phyloP scores from a whole-genome alignment of 176 grass and related monocot genomes.

The Musa troglodytarum region DNA sequence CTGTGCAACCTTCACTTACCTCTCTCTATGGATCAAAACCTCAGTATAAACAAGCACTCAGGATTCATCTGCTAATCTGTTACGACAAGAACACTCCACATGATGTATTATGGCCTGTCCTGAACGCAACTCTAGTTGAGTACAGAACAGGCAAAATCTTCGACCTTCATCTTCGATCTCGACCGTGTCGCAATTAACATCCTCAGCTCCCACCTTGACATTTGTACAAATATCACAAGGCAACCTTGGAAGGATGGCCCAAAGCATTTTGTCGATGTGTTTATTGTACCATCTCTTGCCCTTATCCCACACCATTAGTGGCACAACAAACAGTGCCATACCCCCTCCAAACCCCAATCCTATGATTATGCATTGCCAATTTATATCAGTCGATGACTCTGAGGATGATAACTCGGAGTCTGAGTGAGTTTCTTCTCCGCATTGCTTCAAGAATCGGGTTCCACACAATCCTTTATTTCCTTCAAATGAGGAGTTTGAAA shows the following conservation, averaged over 20 bases:
- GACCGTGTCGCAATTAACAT: background rate
- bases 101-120: conserved; percentile 25
- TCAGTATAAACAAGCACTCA: conserved; percentile 13
- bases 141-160: conserved; percentile 45
- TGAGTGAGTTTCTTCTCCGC: background rate
- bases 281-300: conserved; percentile 21
- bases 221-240: conserved; percentile 18
- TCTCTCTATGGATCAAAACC: background rate
- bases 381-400: background rate
- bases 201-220: conserved; percentile 24
- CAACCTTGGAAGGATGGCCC: conserved; percentile 14
- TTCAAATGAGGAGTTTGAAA: conserved; percentile 19
- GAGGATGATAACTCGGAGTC: background rate
- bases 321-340: conserved; percentile 24
- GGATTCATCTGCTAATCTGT: background rate
- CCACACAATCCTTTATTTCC: conserved; percentile 35
- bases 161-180: conserved; percentile 28
- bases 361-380: conserved; percentile 27
- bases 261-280: conserved; percentile 23
- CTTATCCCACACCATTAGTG: conserved; percentile 25
- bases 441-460: conserved; percentile 9
- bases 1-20: background rate
- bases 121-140: conserved; percentile 18
- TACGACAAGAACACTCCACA: conserved; percentile 32
- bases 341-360: conserved; percentile 31